A percentile compares a stretch with the other conserved stretches of the same genome.
phyloP scores from a whole-genome alignment of 148 eudicot species.

The Hydrangea macrophylla region DNA sequence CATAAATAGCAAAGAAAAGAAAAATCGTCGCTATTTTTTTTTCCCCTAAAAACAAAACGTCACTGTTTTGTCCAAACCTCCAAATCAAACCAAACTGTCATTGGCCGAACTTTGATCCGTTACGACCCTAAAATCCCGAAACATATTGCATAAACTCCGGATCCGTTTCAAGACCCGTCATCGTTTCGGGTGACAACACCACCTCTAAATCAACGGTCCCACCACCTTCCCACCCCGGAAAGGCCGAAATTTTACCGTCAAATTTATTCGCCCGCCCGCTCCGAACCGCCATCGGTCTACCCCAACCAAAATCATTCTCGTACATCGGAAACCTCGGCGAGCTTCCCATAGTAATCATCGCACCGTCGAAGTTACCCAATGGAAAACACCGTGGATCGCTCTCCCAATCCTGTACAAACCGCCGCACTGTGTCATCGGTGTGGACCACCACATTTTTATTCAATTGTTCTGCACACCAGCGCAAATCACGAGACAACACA shows the following conservation, averaged over 20 bases:
- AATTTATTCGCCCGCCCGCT: constrained; percentile 86
- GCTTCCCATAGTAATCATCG: constrained; percentile 85
- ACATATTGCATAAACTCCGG: constrained; percentile 76
- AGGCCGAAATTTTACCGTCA: constrained; percentile 90
- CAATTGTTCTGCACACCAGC: constrained; percentile 83
- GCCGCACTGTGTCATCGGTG: constrained; percentile 47
- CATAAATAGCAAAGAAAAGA: too few species aligned
- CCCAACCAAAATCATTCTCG: constrained; percentile 98
- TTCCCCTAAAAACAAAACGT: too few species aligned
- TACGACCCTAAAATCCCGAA: constrained; percentile 26
- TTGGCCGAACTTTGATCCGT: too few species aligned
- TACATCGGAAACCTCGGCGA: too few species aligned
- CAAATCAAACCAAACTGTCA: too few species aligned
- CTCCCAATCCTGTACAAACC: constrained; percentile 58
- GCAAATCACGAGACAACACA: constrained; percentile 40
- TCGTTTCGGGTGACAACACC: constrained; percentile 62
- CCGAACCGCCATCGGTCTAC: constrained; percentile 65
- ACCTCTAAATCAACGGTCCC: constrained; percentile 85
- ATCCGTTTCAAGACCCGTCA: constrained; percentile 62
- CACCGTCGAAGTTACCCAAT: constrained; percentile 83
- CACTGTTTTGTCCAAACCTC: too few species aligned
- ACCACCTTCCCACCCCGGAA: constrained; percentile 71
- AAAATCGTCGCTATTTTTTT: too few species aligned
- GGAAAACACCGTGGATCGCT: constrained; percentile 75
- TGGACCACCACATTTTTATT: constrained; percentile 51